Conservation (phyloP, 495 filamentous ascomycete species). For the Coniosporium apollinis region DNA sequence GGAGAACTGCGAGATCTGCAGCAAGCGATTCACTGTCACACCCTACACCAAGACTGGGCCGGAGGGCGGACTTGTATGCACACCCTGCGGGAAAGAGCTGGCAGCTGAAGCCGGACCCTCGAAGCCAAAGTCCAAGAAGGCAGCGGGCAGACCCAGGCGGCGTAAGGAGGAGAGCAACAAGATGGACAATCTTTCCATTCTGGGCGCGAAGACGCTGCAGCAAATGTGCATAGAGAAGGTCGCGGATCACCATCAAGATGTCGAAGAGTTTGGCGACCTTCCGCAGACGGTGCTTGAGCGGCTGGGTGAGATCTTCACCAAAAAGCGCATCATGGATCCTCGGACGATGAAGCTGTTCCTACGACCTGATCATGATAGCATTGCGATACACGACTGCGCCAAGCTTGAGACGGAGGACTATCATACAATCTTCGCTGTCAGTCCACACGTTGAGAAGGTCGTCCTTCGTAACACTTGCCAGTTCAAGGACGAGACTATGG, state of each 20-base stretch:
- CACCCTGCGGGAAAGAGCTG: constrained; percentile 66
- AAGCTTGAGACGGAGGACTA: constrained; percentile 60
- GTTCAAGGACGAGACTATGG: constrained; percentile 65
- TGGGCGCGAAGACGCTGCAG: constrained; percentile 55
- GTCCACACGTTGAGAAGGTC: constrained; percentile 47
- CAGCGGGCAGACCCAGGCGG: constrained; percentile 32
- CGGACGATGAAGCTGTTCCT: constrained; percentile 62
- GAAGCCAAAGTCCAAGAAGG: constrained; percentile 46
- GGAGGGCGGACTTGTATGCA: constrained; percentile 68
- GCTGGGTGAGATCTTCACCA: constrained; percentile 65
- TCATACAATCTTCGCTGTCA: constrained; percentile 60
- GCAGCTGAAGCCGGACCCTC: constrained; percentile 38
- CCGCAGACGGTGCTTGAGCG: constrained; percentile 49
- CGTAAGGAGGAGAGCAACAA: constrained; percentile 62
- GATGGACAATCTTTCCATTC: constrained; percentile 51
- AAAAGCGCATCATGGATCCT: constrained; percentile 53
- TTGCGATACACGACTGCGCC: constrained; percentile 68
- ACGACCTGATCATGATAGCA: constrained; percentile 41
- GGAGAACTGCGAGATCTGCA: constrained; percentile 72
- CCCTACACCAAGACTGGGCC: constrained; percentile 72
- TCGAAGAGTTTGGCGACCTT: constrained; percentile 72
- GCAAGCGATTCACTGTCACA: constrained; percentile 85
- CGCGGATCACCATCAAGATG: constrained; percentile 61
- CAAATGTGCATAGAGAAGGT: constrained; percentile 75
- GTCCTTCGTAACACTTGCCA: constrained; percentile 68